A percentile compares a stretch with the other conserved stretches of the same genome.
These are phyloP conservation scores for Blastocystis sp. DNA, from an alignment of 352 stramenopile species.

Conservation along the genomic window DNA sequence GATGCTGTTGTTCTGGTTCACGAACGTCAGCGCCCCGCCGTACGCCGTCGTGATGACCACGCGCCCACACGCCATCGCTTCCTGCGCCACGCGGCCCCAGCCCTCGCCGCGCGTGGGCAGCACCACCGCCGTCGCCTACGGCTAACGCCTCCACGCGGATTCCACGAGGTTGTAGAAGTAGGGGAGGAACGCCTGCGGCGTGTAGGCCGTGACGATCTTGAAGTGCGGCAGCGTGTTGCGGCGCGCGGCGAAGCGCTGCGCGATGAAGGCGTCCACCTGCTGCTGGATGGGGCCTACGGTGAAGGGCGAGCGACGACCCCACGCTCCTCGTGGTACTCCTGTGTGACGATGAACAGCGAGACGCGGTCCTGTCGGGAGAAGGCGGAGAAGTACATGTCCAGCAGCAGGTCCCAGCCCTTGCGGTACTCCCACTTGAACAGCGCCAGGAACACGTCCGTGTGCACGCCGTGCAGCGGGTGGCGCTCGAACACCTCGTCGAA, in stretches of 20 bases:
- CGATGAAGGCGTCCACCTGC: slow-evolving; percentile 60
- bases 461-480: slow-evolving; percentile 4
- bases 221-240: slow-evolving; percentile 30
- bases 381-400: slow-evolving; percentile 80
- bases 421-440: slow-evolving; percentile 89
- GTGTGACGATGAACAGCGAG: slow-evolving; percentile 82
- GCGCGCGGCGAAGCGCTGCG: neutral
- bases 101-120: slow-evolving; percentile 86
- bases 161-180: slow-evolving; percentile 73
- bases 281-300: slow-evolving; percentile 56
- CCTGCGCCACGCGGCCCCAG: slow-evolving; percentile 86
- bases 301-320: neutral
- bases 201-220: slow-evolving; percentile 70
- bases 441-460: slow-evolving; percentile 78
- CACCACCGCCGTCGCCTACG: slow-evolving; percentile 81
- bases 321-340: slow-evolving; percentile 78
- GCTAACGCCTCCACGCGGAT: slow-evolving; percentile 77
- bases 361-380: slow-evolving; percentile 79
- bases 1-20: slow-evolving; percentile 72
- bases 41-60: slow-evolving; percentile 86
- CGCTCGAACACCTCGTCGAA: slow-evolving; percentile 39
- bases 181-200: slow-evolving; percentile 77
- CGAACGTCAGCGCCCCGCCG: slow-evolving; percentile 77
- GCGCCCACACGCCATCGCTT: slow-evolving; percentile 86
- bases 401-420: slow-evolving; percentile 84